Conservation (phyloP, 148 eudicot genomes). For the Vaccinium myrtillus region DNA sequence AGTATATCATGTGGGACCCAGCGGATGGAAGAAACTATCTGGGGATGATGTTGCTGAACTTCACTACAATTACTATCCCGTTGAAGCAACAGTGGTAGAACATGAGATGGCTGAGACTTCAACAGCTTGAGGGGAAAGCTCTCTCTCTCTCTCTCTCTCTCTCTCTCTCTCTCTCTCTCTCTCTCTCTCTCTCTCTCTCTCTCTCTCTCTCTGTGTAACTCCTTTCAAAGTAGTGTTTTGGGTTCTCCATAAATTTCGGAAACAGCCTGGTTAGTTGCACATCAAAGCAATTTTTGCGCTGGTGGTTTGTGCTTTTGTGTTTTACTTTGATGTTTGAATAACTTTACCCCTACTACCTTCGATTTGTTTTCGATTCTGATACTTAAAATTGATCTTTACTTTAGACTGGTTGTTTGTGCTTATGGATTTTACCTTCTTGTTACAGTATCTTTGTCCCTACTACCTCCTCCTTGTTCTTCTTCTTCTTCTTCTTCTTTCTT, state of each 20-base stretch:
- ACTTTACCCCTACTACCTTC: not conserved
- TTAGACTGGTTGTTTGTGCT: not conserved
- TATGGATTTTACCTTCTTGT: not conserved
- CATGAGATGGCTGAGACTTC: conserved; percentile 81
- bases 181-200: no score
- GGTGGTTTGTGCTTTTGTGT: not conserved
- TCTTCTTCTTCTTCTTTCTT: not conserved
- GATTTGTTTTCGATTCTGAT: not conserved
- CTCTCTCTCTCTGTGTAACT: not conserved
- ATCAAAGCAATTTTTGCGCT: not conserved
- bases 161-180: no score
- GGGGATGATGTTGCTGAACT: conserved; percentile 97
- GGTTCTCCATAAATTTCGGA: not conserved
- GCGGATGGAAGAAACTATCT: conserved; percentile 87
- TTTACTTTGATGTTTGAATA: not conserved
- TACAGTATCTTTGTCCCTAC: no score
- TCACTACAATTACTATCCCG: conserved; percentile 78
- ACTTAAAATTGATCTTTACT: not conserved
- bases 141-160: not conserved
- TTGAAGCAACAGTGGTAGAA: conserved; percentile 53
- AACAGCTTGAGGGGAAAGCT: conserved; percentile 22
- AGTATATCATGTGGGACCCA: conserved; percentile 89
- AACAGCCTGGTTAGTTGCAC: not conserved
- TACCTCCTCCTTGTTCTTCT: no score
- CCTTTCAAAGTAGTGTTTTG: not conserved